These are phyloP conservation scores for Candida tibetensis DNA, from an alignment of 805 yeast genomes.

Conservation along the genomic window DNA sequence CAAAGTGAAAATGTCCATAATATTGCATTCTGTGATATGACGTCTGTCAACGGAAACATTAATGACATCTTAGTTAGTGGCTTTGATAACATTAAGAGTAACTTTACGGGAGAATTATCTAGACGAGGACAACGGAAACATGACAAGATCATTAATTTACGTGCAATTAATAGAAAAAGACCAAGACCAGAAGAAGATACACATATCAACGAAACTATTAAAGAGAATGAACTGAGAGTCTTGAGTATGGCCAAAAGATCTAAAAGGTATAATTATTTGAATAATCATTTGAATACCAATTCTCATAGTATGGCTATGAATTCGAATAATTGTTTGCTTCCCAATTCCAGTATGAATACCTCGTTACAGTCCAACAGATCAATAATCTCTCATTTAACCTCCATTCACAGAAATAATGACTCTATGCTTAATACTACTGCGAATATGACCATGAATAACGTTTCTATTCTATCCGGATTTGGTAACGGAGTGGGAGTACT, in stretches of 20 bases:
- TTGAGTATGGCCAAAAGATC: conserved; percentile 27
- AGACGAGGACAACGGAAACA: conserved; percentile 26
- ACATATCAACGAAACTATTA: conserved; percentile 12
- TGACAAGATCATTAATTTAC: conserved; percentile 10
- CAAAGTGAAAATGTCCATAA: conserved; percentile 14
- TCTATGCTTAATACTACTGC: conserved; percentile 18
- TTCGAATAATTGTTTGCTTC: neutral
- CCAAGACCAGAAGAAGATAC: conserved; percentile 2
- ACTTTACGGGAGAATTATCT: conserved; percentile 30
- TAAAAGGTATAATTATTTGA: conserved; percentile 31
- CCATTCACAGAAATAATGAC: conserved; percentile 9
- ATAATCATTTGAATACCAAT: conserved; percentile 22
- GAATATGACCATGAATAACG: conserved; percentile 19
- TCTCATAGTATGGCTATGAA: conserved; percentile 2
- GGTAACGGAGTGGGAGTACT: conserved; percentile 37
- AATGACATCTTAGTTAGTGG: conserved; percentile 23
- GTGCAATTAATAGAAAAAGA: conserved; percentile 5
- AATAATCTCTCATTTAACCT: conserved; percentile 9
- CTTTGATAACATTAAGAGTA: conserved; percentile 18
- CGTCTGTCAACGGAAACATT: conserved; percentile 21
- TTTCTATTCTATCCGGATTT: conserved; percentile 32
- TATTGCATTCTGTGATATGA: conserved; percentile 35
- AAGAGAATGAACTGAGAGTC: conserved; percentile 22
- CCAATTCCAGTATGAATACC: conserved; percentile 1
- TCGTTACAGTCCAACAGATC: conserved; percentile 7